Evolutionary conservation across 768 basidiomycete species (phyloP).

Genomic region (Collybia sordida): DNA sequence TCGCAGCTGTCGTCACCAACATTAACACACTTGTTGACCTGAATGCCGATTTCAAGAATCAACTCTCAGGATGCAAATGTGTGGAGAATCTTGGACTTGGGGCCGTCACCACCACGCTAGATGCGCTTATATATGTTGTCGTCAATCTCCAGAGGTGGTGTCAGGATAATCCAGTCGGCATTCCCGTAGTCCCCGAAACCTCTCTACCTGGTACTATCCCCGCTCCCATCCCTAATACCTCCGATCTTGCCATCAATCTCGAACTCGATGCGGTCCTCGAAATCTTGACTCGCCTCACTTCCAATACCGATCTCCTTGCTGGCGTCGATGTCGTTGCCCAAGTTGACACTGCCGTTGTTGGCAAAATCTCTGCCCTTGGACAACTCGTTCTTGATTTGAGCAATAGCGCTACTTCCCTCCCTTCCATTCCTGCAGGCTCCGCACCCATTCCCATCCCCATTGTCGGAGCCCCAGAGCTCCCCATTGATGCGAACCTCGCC

Average conservation of each 20-base stretch:
- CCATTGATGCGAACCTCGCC: not conserved
- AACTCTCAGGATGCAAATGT: not conserved
- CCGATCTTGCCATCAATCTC: not conserved
- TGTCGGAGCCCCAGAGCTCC: not conserved
- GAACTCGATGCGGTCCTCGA: not conserved
- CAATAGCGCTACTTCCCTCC: not conserved
- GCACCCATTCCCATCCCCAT: not conserved
- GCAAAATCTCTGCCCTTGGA: not conserved
- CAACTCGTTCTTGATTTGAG: not conserved
- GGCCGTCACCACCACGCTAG: not conserved
- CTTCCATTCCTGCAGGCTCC: not conserved
- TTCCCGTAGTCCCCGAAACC: not conserved
- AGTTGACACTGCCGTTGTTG: not conserved
- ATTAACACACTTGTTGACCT: not conserved
- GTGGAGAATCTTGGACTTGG: not conserved
- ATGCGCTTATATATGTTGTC: not conserved
- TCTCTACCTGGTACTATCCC: not conserved
- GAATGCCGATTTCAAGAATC: not conserved
- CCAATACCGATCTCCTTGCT: not conserved
- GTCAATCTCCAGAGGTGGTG: not conserved
- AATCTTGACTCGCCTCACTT: not conserved
- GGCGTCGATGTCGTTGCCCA: not conserved
- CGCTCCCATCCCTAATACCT: not conserved
- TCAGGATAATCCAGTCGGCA: not conserved
- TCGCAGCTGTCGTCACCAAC: not conserved